These are phyloP conservation scores for Tetraselmis striata DNA, from an alignment of 139 green algal genomes.

Conservation along the genomic window DNA sequence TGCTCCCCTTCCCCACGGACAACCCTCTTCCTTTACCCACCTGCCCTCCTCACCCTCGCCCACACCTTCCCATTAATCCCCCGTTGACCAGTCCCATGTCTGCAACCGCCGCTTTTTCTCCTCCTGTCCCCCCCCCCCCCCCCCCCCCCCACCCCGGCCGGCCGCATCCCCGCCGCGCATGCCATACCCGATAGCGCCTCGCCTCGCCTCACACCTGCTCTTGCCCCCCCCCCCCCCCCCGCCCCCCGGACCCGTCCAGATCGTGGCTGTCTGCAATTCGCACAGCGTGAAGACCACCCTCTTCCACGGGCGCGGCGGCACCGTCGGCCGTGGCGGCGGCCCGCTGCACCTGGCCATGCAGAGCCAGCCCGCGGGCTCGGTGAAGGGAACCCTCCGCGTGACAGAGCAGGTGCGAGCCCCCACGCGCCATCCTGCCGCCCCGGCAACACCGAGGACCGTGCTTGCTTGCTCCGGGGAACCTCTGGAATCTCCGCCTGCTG, in stretches of 20 bases:
- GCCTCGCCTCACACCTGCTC: too few relatives aligned
- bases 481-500: too few relatives aligned
- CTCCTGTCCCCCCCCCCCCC: too few relatives aligned
- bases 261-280: conserved; percentile 52
- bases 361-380: conserved; percentile 79
- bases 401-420: conserved; percentile 60
- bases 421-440: not conserved
- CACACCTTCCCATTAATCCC: too few relatives aligned
- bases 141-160: not conserved
- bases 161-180: too few relatives aligned
- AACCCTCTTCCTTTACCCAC: too few relatives aligned
- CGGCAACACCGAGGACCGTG: not conserved
- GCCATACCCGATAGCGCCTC: too few relatives aligned
- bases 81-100: too few relatives aligned
- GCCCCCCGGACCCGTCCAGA: conserved; percentile 3
- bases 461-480: not conserved
- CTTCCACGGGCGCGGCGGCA: conserved; percentile 95
- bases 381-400: conserved; percentile 81
- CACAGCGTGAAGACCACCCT: conserved; percentile 76
- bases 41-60: too few relatives aligned
- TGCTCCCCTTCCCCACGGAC: too few relatives aligned
- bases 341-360: conserved; percentile 91
- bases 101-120: too few relatives aligned
- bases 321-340: conserved; percentile 86
- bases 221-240: too few relatives aligned